phyloP scores from a whole-genome alignment of 495 filamentous ascomycete genomes.

The Lepidopterella palustris region DNA sequence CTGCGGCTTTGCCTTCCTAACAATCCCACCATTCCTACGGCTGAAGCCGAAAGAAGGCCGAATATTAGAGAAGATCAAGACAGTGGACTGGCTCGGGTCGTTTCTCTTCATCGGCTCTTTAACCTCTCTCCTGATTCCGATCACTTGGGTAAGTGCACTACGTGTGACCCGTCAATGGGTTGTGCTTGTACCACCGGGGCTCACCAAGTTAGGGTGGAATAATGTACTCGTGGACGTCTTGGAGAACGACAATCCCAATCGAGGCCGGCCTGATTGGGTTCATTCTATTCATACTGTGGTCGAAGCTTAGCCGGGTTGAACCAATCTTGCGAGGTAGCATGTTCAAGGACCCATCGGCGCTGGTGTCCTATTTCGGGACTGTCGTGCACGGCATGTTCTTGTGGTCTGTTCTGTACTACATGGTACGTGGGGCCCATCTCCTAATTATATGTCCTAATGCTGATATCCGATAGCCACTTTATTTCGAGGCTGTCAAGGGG shows the following conservation, averaged over 20 bases:
- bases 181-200: background rate
- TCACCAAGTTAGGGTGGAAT: conserved; percentile 37
- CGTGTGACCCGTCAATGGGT: too few relatives aligned
- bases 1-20: conserved; percentile 39
- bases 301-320: conserved; percentile 34
- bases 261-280: conserved; percentile 24
- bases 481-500: conserved; percentile 52
- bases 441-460: background rate
- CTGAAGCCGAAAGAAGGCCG: conserved; percentile 36
- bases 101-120: conserved; percentile 41
- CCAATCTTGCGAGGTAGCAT: conserved; percentile 48
- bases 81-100: conserved; percentile 39
- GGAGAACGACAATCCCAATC: conserved; percentile 40
- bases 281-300: conserved; percentile 20
- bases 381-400: conserved; percentile 47
- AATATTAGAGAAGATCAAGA: conserved; percentile 18
- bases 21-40: conserved; percentile 45
- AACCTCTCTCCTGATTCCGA: conserved; percentile 45
- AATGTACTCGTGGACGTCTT: conserved; percentile 43
- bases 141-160: conserved; percentile 47
- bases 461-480: conserved; percentile 43
- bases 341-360: conserved; percentile 42
- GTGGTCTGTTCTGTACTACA: conserved; percentile 51
- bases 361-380: conserved; percentile 41
- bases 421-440: conserved; percentile 25